These are phyloP conservation scores for Gracilaria domingensis DNA, from an alignment of 23 red algal genomes.

Conservation along the genomic window DNA sequence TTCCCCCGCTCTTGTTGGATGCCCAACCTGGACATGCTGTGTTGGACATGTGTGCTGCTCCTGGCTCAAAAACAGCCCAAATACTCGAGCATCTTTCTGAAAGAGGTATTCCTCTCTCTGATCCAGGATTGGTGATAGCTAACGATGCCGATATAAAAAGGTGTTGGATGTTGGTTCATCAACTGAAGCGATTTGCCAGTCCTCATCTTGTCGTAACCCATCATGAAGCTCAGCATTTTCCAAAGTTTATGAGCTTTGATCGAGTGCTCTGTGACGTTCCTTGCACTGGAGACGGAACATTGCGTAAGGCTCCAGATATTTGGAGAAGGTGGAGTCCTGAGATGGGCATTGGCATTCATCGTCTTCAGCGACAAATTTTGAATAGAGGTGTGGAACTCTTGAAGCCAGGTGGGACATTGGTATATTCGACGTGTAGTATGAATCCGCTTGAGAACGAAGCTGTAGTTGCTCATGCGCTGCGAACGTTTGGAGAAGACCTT, in stretches of 20 bases:
- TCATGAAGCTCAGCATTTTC: constrained; percentile 89
- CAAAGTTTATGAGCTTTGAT: constrained; percentile 74
- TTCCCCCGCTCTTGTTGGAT: constrained; percentile 89
- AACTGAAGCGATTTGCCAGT: constrained; percentile 85
- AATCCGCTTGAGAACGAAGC: constrained; percentile 99
- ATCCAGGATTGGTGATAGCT: constrained; percentile 82
- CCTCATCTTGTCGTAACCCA: constrained; percentile 89
- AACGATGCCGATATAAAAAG: constrained; percentile 94
- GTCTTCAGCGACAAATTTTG: constrained; percentile 83
- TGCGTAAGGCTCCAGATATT: constrained; percentile 95
- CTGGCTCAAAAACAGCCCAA: constrained; percentile 97
- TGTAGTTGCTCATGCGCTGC: constrained; percentile 82
- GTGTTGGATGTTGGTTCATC: constrained; percentile 94
- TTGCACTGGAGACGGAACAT: constrained; percentile 95
- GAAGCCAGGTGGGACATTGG: constrained; percentile 74
- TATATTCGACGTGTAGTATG: constrained; percentile 95
- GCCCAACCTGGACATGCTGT: constrained; percentile 78
- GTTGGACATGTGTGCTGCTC: constrained; percentile 96
- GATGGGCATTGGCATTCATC: constrained; percentile 83
- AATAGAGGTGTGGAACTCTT: constrained; percentile 82
- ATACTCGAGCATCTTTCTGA: constrained; percentile 74
- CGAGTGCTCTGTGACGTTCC: constrained; percentile 97
- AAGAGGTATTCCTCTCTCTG: constrained; percentile 18
- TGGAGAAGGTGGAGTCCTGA: constrained; percentile 82
- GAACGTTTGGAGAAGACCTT: constrained; percentile 41